These are phyloP conservation scores for Termitomyces sp. DNA, from an alignment of 768 basidiomycete genomes.

Conservation along the genomic window DNA sequence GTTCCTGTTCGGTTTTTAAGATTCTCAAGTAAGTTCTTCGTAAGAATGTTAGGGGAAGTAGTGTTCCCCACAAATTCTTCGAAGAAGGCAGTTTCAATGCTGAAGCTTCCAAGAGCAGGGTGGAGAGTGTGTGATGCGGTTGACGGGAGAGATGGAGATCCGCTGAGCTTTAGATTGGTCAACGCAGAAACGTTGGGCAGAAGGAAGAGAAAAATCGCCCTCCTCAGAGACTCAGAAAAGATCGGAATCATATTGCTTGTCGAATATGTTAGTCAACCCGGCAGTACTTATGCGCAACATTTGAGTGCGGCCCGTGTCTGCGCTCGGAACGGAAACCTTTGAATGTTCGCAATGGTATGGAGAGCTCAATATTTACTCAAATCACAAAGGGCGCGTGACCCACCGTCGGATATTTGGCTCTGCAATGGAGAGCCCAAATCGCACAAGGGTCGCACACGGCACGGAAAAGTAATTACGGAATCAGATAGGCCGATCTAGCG, in stretches of 20 bases:
- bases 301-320: conserved; percentile 1
- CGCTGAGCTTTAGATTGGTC: conserved; percentile 25
- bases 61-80: conserved; percentile 44
- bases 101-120: conserved; percentile 45
- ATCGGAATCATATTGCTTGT: background rate
- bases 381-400: background rate
- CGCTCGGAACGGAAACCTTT: background rate
- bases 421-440: too few species aligned
- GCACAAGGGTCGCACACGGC: too few species aligned
- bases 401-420: too few species aligned
- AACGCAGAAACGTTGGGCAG: conserved; percentile 4
- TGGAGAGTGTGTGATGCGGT: conserved; percentile 38
- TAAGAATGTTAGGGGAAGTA: conserved; percentile 35
- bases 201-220: background rate
- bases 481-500: too few species aligned
- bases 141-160: conserved; percentile 34
- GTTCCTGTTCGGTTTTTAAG: conserved; percentile 37
- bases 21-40: conserved; percentile 38
- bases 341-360: background rate
- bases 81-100: conserved; percentile 50
- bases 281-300: background rate
- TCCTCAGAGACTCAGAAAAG: background rate
- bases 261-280: background rate
- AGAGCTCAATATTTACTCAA: background rate
- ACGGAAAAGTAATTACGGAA: too few species aligned